Base-by-base conservation (phyloP, 768 basidiomycete species). In the Pleurotus platypus region DNA sequence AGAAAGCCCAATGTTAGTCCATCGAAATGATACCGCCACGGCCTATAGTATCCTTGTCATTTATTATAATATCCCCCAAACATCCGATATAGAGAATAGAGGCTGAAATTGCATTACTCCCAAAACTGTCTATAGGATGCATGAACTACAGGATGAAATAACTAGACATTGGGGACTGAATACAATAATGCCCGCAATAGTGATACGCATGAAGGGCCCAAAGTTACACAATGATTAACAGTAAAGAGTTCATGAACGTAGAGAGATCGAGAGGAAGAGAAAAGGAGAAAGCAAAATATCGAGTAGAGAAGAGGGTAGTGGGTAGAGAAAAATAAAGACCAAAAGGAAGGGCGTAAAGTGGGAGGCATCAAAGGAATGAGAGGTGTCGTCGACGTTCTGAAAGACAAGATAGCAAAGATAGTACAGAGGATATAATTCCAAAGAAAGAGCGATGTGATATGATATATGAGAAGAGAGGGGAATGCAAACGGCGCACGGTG, bases 1-100 rank as follows among this genome's bases (percentile, higher is more conserved):
- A 77, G 91, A 22, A 89, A 85, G 61, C 89, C 92, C 20, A 58
- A 49, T 35, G 30, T 8, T 11, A 35, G 7, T 35, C 30, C 30
- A 35, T 4, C 11, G 11, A 9, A 35, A 9, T 35, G 30, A 35
- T 11, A 35, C 30, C 30, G 24, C 4, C 24, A 35, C 30, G 30
- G 11, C 30, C 9, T 35, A 9, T 9, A 11, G 11, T 35, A 11
- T 35, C 30, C 30, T 35, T 35, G 11, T 2, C 9, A 8, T 5
- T 26, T 5, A 26, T 26, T 26, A 26, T 5, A 26, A 26, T 5
- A 26, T 26, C 3, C 30, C 30, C 11, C 4, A 35, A 35, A 11
- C 30, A 11, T 8, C 11, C 30, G 9, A 8, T 35, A 35, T 11
- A 35, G 30, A 35, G 30, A 35, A 35, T 35, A 35, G 30, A 35